These are phyloP conservation scores for Fusarium miscanthi DNA, from an alignment of 2,329 filamentous ascomycete species.

Conservation along the genomic window DNA sequence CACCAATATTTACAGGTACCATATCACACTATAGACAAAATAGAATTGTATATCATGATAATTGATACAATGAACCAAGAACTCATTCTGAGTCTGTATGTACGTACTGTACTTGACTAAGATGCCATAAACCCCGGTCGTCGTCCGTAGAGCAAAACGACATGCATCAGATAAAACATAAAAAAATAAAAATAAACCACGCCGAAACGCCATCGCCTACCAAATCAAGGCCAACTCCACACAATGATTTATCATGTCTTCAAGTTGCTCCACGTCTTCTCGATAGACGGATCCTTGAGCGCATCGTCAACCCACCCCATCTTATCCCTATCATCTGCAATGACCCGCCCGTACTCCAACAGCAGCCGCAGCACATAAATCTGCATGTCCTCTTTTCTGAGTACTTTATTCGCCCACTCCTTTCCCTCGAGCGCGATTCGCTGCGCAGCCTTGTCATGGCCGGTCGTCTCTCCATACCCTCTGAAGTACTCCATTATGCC, in stretches of 20 bases:
- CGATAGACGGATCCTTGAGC: conserved; percentile 49
- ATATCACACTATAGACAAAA: background rate
- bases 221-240: conserved; percentile 36
- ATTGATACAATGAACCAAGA: conserved; percentile 33
- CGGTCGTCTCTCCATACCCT: conserved; percentile 61
- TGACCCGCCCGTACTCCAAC: conserved; percentile 70
- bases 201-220: conserved; percentile 38
- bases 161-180: conserved; percentile 18
- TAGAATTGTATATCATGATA: background rate
- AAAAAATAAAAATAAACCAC: conserved; percentile 4
- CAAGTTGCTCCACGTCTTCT: conserved; percentile 47
- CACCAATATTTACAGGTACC: conserved; percentile 3
- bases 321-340: conserved; percentile 61
- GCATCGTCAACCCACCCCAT: conserved; percentile 69
- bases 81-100: conserved; percentile 36
- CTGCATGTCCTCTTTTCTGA: conserved; percentile 78
- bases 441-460: conserved; percentile 68
- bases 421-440: conserved; percentile 74
- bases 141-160: conserved; percentile 21
- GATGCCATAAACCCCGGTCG: conserved; percentile 25
- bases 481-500: conserved; percentile 80
- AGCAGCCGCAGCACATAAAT: conserved; percentile 75
- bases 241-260: conserved; percentile 31
- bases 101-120: conserved; percentile 13
- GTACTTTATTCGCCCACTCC: conserved; percentile 74